Base-by-base conservation (phyloP, 2,329 filamentous ascomycete genomes). In the Colletotrichum camelliae region DNA sequence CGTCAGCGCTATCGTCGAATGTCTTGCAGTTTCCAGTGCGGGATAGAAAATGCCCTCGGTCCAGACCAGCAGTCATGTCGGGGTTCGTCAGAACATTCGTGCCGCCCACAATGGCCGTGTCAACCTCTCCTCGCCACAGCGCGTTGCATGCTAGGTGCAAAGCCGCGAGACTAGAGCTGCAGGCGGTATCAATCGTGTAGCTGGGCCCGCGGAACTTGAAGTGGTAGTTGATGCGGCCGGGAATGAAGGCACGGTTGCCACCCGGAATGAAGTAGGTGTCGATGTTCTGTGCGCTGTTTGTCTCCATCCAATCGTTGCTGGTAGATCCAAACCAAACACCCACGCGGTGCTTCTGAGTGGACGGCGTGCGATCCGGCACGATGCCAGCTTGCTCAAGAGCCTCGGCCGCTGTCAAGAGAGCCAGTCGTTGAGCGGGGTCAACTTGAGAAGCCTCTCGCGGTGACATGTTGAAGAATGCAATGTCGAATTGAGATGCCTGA, bases 71-170 rank as follows among this genome's bases (percentile, higher is more conserved):
- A 84, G 94, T 95, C 86, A 94, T 94, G 82, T 96, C 94, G 0
- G 94, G 93, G 83, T 95, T 95, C 60, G 94, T 95, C 83, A 96
- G 87, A 72, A 95, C 92, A 66, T 94, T 95, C 18, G 94, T 86
- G 75, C 95, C 95, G 70, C 95, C 95, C 2, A 94, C 93, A 43
- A 96, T 91, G 1, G 94, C 95, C 7, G 94, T 96, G 81, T 97
- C 95, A 77, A 93, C 95, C 77, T 91, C 88, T 4, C 87, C 87
- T 2, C 83, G 78, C 16, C 86, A 82, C 52, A 90, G 80, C 0
- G 76, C 86, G 87, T 79, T 89, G 87, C 66, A 87, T 87, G 88
- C 89, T 2, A 94, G 86, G 78, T 95, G 92, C 62, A 96, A 92
- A 1, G 93, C 93, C 5, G 93, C 93, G 12, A 94, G 88, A 77